phyloP scores from a whole-genome alignment of 192 early-diverging fungal species.

The Phlyctochytrium planicorne region DNA sequence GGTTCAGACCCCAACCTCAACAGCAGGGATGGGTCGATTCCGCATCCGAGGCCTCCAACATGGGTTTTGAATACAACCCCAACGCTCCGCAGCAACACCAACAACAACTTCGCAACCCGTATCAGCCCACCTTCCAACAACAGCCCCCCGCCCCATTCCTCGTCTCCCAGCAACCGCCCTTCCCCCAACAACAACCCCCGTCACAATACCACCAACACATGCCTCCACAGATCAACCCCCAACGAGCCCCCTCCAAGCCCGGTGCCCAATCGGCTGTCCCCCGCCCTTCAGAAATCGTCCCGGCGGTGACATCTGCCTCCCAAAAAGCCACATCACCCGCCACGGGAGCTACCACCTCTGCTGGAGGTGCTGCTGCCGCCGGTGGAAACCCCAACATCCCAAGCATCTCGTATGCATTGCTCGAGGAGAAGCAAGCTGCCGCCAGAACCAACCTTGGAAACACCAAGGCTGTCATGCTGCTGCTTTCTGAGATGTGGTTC shows the following conservation, averaged over 20 bases:
- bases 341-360: not conserved
- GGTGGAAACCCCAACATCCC: constrained; percentile 9
- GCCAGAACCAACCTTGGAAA: constrained; percentile 53
- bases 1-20: too few relatives aligned
- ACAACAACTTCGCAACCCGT: too few relatives aligned
- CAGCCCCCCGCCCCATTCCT: too few relatives aligned
- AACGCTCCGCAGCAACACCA: not conserved
- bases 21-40: constrained; percentile 18
- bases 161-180: too few relatives aligned
- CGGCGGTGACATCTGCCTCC: not conserved
- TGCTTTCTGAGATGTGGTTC: constrained; percentile 57
- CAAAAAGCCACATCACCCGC: not conserved
- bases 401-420: constrained; percentile 45
- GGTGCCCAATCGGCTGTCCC: too few relatives aligned
- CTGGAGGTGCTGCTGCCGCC: not conserved
- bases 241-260: too few relatives aligned
- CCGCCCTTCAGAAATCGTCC: not conserved
- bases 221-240: too few relatives aligned
- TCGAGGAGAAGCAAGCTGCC: constrained; percentile 13
- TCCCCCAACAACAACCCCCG: too few relatives aligned
- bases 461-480: constrained; percentile 49
- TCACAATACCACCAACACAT: too few relatives aligned
- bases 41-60: constrained; percentile 2
- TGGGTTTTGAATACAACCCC: not conserved
- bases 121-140: too few relatives aligned